Base-by-base conservation (phyloP, 2,329 filamentous ascomycete genomes). In the Sarocladium brachiariae region DNA sequence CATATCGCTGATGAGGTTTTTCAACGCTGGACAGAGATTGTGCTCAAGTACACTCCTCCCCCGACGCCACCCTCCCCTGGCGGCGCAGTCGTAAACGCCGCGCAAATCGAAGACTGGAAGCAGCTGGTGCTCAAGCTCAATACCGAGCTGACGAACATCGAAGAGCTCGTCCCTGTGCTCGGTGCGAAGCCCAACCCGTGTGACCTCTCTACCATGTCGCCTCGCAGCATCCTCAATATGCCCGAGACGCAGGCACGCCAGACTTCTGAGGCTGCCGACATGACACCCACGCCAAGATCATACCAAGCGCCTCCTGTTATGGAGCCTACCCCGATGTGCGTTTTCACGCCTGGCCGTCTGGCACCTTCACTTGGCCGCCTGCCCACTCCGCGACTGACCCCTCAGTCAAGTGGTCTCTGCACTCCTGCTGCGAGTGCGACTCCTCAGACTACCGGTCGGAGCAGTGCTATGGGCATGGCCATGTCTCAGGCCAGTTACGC, bases 1-100 rank as follows among this genome's bases (percentile, higher is more conserved):
- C 93, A 99, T 67, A 92, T 99, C 56, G 86, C 89, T 1, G 90
- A 96, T 58, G 78, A 85, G 2, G 79, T 88, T 9, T 97, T 96
- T 70, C 86, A 93, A 65, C 84, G 87, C 56, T 99, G 93, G 93
- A 92, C 89, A 39, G 89, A 96, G 55, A 86, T 96, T 56, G 88
- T 97, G 50, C 73, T 96, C 57, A 88, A 87, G 68, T 87, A 90
- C 61, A 91, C 87, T 13, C 88, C 89, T 23, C 87, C 89, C 10
- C 74, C 77, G 0, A 74, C 77, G 45, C 77, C 79, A 13, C 73
- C 79, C 6, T 76, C 79, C 7, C 73, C 79, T 2, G 77, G 77
- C 37, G 68, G 68, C 18, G 58, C 65, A 14, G 52, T 66, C 2
- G 65, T 71, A 19, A 41, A 48, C 25, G 68, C 75, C 47, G 70